Evolutionary conservation across 23 red algal species (phyloP).

Genomic region (Agarophyton chilense): DNA sequence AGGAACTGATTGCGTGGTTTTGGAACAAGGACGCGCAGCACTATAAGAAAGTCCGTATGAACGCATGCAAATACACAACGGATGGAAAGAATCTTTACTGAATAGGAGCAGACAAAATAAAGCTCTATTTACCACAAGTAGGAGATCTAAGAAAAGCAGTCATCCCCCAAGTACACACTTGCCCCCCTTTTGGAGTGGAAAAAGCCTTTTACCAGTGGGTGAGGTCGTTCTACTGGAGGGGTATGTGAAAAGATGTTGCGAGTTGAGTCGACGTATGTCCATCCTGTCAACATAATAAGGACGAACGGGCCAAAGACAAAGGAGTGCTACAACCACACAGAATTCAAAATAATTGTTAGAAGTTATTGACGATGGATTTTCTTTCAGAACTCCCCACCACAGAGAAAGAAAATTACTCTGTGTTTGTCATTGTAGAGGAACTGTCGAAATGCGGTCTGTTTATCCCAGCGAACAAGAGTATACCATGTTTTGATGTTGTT

Average conservation of each 20-base stretch:
- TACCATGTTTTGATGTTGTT: not conserved
- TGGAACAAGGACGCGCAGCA: not conserved
- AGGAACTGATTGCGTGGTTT: not conserved
- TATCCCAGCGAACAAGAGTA: no score
- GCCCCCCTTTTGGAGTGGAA: not conserved
- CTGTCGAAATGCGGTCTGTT: slow-evolving; percentile 11
- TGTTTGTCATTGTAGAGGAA: slow-evolving; percentile 27
- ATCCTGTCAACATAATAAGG: slow-evolving; percentile 23
- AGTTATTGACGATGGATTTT: no score
- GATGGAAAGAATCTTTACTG: no score
- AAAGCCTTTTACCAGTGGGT: not conserved
- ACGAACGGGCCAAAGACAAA: not conserved
- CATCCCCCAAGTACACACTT: not conserved
- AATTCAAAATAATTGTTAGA: not conserved
- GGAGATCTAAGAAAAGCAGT: not conserved
- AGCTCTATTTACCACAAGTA: not conserved
- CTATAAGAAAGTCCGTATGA: not conserved
- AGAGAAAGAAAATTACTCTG: not conserved
- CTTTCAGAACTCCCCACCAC: no score
- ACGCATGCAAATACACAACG: not conserved
- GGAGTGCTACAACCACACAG: slow-evolving; percentile 5
- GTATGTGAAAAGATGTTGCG: slow-evolving; percentile 20
- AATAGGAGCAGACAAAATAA: not conserved
- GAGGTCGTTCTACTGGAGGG: not conserved
- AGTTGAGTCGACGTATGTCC: not conserved